Base-by-base conservation (phyloP, 352 stramenopile species). In the Phytophthora cajani region DNA sequence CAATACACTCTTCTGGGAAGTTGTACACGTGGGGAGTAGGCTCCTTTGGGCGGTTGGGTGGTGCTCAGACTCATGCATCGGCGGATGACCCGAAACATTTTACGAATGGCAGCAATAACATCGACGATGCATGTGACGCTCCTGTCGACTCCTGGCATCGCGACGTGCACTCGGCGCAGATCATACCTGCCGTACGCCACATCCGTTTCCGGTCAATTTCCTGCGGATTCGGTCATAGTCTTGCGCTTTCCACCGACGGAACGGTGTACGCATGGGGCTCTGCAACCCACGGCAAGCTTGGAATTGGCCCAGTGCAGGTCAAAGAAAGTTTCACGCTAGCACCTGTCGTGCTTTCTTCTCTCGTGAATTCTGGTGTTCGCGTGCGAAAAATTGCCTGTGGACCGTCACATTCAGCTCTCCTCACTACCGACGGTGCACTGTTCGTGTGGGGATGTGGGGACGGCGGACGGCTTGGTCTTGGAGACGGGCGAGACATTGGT, bases 201-300 rank as follows among this genome's bases (percentile, higher is more conserved):
- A 46, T 88, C 10, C 79, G 84, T 5, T 94, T 94, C 62, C 76
- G 82, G 17, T 51, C 72, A 1, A 78, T 92, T 11, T 77, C 81
- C 5, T 92, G 84, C 50, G 85, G 84, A 0, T 94, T 89, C 69
- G 69, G 82, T 12, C 87, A 94, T 65, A 94, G 81, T 46, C 30
- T 94, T 11, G 87, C 87, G 2, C 75, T 94, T 33, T 82, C 84
- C 6, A 84, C 64, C 2, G 73, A 87, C 17, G 85, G 87, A 19
- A 72, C 85, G n/a, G 78, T 95, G n/a, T 93, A 86, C 27, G 77
- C 77, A 0, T 95, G 87, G 87, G 87, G 87, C 0, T 93, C 87
- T 17, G 81, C 81, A 2, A 91, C 81, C 4, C 82, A 88, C 40
- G 87, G 87, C 1, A 95, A 94, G 50, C 77, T 95, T 27, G 87